These are phyloP conservation scores for Xanthoconium stramineum DNA, from an alignment of 768 basidiomycete genomes.

Conservation along the genomic window DNA sequence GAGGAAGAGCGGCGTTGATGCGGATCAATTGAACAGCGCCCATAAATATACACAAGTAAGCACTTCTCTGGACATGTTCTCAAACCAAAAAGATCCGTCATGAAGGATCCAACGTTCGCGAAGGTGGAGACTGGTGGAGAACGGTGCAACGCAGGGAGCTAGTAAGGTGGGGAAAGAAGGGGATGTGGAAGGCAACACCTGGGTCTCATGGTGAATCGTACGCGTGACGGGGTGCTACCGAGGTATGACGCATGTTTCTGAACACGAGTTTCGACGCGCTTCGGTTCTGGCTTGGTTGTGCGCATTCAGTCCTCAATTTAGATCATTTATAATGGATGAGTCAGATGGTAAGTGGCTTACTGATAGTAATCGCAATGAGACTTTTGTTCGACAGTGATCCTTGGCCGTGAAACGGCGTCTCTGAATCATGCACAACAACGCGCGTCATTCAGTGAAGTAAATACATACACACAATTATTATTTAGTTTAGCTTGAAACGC, in stretches of 20 bases:
- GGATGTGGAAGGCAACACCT: background rate
- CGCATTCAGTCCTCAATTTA: background rate
- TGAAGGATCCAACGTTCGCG: background rate
- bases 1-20: background rate
- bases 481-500: conserved; percentile 1
- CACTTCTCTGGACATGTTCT: background rate
- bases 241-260: background rate
- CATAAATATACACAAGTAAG: too few species aligned
- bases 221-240: background rate
- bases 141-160: background rate
- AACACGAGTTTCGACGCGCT: background rate
- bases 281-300: background rate
- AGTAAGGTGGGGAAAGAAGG: background rate
- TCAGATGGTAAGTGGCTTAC: background rate
- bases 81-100: background rate
- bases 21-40: background rate
- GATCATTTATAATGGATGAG: background rate
- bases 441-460: background rate
- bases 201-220: background rate
- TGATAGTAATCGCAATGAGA: too few species aligned
- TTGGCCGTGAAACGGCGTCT: background rate
- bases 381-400: background rate
- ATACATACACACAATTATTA: too few species aligned
- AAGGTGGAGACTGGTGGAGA: background rate
- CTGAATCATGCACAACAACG: background rate